Base-by-base conservation (phyloP, 2,329 filamentous ascomycete genomes). In the Pyrenophora teres region DNA sequence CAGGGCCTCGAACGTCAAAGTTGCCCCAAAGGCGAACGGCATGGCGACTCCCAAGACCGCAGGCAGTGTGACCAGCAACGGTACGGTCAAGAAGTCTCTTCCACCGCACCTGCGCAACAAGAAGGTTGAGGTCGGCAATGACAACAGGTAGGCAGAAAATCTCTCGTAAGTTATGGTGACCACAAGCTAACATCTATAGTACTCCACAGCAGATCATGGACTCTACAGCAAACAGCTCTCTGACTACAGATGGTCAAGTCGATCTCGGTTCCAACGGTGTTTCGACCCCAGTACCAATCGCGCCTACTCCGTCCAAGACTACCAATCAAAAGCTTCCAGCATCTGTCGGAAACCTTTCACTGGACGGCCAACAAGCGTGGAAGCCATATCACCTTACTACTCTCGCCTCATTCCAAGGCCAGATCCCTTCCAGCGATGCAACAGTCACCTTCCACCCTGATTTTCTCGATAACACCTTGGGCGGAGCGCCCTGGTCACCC, bases 401-500 rank as follows among this genome's bases (percentile, higher is more conserved):
- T 1, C 62, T 79, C n/a, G 40, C 57, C 2, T 30, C 60, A 0
- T 54, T 72, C 4, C 15, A 57, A 7, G 13, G 39, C 6, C 23
- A 44, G 5, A 65, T 76, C 35, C 72, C 72, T 0, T 3, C 51
- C 0, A 21, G 46, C 2, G 15, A 52, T 19, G 43, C 59, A n/a
- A 69, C 54, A 46, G 52, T 63, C 16, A 72, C 70, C 12, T 80
- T 80, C 59, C 61, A 65, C 8, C 67, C 59, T 23, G 67, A 74
- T 21, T 74, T 78, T 52, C 61, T 80, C 13, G 55, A 59, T 21
- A 56, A 65, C n/a, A 52, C 58, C 12, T 56, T 79, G n/a, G 67
- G 66, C 13, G 77, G 77, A 16, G 57, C 57, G 0, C 46, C 67
- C 6, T 78, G 74, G 73, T 73, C 69, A 9, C 74, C 77, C 0